These are phyloP conservation scores for Tuctoria greenei DNA, from an alignment of 176 grass and related monocot genomes.

Conservation along the genomic window DNA sequence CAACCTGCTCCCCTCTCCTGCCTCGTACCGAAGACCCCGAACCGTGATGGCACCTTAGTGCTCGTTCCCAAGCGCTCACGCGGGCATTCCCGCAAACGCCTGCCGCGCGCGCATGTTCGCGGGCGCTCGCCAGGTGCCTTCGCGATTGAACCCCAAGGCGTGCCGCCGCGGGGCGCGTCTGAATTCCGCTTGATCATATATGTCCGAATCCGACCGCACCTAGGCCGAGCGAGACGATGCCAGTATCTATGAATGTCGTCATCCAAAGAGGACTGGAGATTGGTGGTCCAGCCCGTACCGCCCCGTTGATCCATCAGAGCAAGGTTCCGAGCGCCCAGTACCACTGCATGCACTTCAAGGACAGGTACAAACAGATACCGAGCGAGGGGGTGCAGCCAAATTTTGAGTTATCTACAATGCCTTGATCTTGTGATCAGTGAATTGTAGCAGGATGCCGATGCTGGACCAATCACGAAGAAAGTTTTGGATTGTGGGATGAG, in stretches of 20 bases:
- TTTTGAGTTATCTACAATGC: constrained; percentile 33
- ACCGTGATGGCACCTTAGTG: too few species aligned
- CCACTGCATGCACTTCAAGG: background rate
- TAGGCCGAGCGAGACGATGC: too few species aligned
- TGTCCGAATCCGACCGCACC: too few species aligned
- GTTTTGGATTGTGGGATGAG: constrained; percentile 42
- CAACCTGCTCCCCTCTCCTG: background rate
- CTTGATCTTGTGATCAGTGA: constrained; percentile 32
- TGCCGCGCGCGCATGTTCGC: constrained; percentile 2
- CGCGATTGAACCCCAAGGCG: background rate
- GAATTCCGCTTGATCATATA: constrained; percentile 19
- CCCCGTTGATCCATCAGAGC: constrained; percentile 23
- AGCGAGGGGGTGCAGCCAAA: constrained; percentile 7
- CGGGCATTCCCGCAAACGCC: constrained; percentile 29
- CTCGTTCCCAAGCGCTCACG: background rate
- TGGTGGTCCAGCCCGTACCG: too few species aligned
- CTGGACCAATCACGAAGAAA: constrained; percentile 43
- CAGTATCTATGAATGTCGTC: too few species aligned
- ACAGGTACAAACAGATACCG: constrained; percentile 23
- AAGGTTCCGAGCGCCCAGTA: background rate
- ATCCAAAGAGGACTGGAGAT: too few species aligned
- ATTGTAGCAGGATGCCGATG: constrained; percentile 45
- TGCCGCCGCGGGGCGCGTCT: background rate
- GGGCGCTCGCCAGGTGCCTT: constrained; percentile 1
- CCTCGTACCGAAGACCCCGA: too few species aligned